These are phyloP conservation scores for Rhizophlyctis rosea DNA, from an alignment of 192 early-diverging fungal species.

Conservation along the genomic window DNA sequence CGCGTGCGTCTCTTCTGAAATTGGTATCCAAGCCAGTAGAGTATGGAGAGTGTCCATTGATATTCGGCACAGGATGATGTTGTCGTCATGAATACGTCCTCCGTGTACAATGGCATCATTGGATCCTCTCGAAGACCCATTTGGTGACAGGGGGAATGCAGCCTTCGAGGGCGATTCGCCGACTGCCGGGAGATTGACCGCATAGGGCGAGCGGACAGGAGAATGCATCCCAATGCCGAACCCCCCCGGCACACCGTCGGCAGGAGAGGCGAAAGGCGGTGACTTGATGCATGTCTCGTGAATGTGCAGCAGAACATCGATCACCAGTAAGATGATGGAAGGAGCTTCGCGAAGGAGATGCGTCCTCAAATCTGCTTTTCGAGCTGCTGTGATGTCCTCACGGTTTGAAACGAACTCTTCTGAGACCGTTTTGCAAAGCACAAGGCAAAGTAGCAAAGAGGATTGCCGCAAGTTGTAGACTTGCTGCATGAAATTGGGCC, in stretches of 20 bases:
- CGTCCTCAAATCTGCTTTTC: constrained; percentile 5
- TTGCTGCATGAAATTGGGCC: constrained; percentile 15
- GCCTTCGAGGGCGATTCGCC: constrained; percentile 14
- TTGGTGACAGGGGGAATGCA: not conserved
- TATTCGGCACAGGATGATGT: not conserved
- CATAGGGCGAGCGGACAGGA: not conserved
- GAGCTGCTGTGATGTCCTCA: not conserved
- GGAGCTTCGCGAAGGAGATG: not conserved
- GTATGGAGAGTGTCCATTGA: constrained; percentile 3
- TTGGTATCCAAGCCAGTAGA: constrained; percentile 4
- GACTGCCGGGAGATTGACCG: not conserved
- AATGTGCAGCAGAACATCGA: not conserved
- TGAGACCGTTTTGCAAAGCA: not conserved
- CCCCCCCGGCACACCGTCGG: not conserved
- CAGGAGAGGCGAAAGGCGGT: not conserved
- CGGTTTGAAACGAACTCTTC: constrained; percentile 7
- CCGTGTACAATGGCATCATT: not conserved
- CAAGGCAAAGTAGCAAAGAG: not conserved
- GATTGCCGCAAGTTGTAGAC: not conserved
- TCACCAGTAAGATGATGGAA: constrained; percentile 1
- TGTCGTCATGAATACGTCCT: not conserved
- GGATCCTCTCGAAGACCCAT: no score
- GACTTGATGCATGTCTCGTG: not conserved
- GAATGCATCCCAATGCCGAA: constrained; percentile 16
- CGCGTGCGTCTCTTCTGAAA: not conserved